Conservation (phyloP, 805 yeast genomes). For the Millerozyma acaciae region DNA sequence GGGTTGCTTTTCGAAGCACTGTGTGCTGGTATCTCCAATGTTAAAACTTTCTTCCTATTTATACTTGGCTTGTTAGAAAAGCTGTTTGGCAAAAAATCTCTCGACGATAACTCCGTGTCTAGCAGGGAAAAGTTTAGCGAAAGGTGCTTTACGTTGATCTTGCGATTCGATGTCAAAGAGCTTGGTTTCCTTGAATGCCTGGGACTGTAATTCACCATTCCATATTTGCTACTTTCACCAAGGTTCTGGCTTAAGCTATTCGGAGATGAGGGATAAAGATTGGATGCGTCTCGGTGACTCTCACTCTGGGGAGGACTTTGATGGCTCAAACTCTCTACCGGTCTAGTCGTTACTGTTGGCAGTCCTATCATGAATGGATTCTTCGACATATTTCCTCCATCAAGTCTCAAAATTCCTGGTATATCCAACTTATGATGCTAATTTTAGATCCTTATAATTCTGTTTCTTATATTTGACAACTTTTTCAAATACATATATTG, state of each 20-base stretch:
- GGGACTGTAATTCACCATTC: conserved; percentile 34
- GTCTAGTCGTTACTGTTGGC: conserved; percentile 1
- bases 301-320: too few species aligned
- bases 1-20: too few species aligned
- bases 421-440: too few species aligned
- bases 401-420: too few species aligned
- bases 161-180: conserved; percentile 20
- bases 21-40: conserved; percentile 16
- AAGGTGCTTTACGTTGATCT: conserved; percentile 35
- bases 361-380: conserved; percentile 4
- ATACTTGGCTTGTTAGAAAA: conserved; percentile 8
- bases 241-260: too few species aligned
- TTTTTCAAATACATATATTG: too few species aligned
- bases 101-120: conserved; percentile 2
- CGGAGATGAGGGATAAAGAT: too few species aligned
- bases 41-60: conserved; percentile 12
- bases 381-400: too few species aligned
- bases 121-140: conserved; percentile 28
- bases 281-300: too few species aligned
- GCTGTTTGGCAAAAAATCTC: not conserved
- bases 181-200: conserved; percentile 31
- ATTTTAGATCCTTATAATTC: too few species aligned
- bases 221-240: conserved; percentile 4
- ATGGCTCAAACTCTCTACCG: not conserved
- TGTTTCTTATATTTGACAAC: too few species aligned